A percentile compares a stretch with the other conserved stretches of the same genome.
Evolutionary conservation across 2,329 filamentous ascomycete genomes (phyloP).

Genomic region (Fusarium verticillioides): DNA sequence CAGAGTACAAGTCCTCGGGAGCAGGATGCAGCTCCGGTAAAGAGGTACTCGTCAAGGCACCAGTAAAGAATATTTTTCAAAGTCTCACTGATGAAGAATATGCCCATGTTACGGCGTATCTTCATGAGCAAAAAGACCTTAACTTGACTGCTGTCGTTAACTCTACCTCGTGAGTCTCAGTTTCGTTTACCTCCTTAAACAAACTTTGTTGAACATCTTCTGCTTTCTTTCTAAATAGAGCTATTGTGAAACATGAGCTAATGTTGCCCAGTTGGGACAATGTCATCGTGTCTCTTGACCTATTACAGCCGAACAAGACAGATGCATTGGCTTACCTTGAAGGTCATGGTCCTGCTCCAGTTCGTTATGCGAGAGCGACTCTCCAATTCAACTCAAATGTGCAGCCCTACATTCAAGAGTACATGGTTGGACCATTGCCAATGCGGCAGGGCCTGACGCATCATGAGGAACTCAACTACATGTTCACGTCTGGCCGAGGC

Average conservation of each 20-base stretch:
- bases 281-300: slow-evolving; percentile 46
- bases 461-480: slow-evolving; percentile 55
- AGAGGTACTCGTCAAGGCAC: background rate
- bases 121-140: slow-evolving; percentile 19
- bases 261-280: slow-evolving; percentile 23
- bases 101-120: slow-evolving; percentile 24
- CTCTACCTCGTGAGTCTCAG: slow-evolving; percentile 26
- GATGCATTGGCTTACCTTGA: slow-evolving; percentile 59
- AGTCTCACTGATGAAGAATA: slow-evolving; percentile 28
- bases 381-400: slow-evolving; percentile 42
- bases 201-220: no score
- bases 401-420: slow-evolving; percentile 52
- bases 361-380: slow-evolving; percentile 55
- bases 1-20: background rate
- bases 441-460: slow-evolving; percentile 48
- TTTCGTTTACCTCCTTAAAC: no score
- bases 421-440: slow-evolving; percentile 54
- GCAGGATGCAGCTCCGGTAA: background rate
- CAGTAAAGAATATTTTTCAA: slow-evolving; percentile 21
- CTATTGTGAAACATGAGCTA: no score
- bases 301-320: slow-evolving; percentile 61
- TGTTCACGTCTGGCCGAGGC: slow-evolving; percentile 49
- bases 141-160: slow-evolving; percentile 30
- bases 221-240: no score
- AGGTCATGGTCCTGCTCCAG: slow-evolving; percentile 48